Evolutionary conservation across 441 rosid genomes (phyloP), one percentile per base, ranked within the genome.

Genomic region (Euphorbia schlechtendalii): DNA sequence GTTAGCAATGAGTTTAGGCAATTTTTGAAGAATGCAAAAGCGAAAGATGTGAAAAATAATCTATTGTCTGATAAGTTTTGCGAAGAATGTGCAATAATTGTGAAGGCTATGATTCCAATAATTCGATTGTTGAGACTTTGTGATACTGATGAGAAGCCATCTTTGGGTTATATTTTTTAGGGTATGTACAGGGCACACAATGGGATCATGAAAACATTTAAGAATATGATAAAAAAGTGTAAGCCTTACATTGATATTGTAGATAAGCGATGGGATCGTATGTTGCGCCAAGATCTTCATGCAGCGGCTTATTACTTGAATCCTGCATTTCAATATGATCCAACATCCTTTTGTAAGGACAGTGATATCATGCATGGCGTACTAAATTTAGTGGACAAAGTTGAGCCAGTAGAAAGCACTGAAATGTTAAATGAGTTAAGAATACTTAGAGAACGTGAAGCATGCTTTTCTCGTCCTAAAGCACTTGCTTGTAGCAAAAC

Each of bases 211-310:
- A 5, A 51, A 9, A 30, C 46, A 1, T 64, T 64, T 24, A 5
- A 32, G 5, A 49, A 49, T 0, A 25, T 18, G 34, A 13, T 40
- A 8, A 34, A 18, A 8, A 13, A 52, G 4, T 56, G 58, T 18
- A 15, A 51, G 25, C 59, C 64, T 21, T 57, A 70, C n/a, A 48
- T 36, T 5, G 5, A n/a, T 1, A 45, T 69, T 17, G 46, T 71
- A 57, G 4, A 51, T 10, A 7, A 8, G 0, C 5, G 25, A 5
- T 59, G 48, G 66, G 63, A 65, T 28, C 2, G 4, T 7, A 48
- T 40, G 5, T 21, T 71, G 3, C 5, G 11, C 0, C 14, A 20
- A 14, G n/a, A 51, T 24, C 58, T 70, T 3, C 64, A 48, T 70
- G 60, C 32, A n/a, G n/a, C n/a, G n/a, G n/a, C n/a, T n/a, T n/a